phyloP scores from a whole-genome alignment of 495 filamentous ascomycete genomes.

The Darksidea phi region DNA sequence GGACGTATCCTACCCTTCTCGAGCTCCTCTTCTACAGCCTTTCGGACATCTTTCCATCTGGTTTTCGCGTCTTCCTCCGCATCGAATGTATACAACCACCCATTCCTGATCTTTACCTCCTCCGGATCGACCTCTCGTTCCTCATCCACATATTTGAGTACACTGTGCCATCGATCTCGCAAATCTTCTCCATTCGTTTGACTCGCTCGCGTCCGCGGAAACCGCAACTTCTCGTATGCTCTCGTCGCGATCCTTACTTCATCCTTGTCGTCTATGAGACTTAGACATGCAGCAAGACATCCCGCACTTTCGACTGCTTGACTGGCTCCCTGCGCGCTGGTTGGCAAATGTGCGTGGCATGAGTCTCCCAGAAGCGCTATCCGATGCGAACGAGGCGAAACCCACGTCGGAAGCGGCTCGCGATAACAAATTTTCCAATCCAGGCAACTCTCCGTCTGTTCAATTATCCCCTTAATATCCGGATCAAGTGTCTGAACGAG shows the following conservation, averaged over 20 bases:
- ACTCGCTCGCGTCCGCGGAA: slow-evolving; percentile 47
- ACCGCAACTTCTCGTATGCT: slow-evolving; percentile 55
- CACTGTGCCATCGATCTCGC: slow-evolving; percentile 55
- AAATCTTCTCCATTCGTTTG: slow-evolving; percentile 55
- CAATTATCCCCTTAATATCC: slow-evolving; percentile 55
- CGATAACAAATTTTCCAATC: slow-evolving; percentile 73
- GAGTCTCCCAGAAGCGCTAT: slow-evolving; percentile 43
- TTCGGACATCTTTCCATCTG: slow-evolving; percentile 47
- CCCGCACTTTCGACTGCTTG: slow-evolving; percentile 44
- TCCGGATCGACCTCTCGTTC: slow-evolving; percentile 54
- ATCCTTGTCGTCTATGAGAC: slow-evolving; percentile 44
- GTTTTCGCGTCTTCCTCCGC: slow-evolving; percentile 50
- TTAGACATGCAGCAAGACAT: slow-evolving; percentile 39
- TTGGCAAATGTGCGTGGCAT: slow-evolving; percentile 44
- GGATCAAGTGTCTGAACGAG: slow-evolving; percentile 64
- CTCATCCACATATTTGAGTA: slow-evolving; percentile 50
- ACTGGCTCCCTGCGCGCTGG: slow-evolving; percentile 41
- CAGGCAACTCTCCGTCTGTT: slow-evolving; percentile 58
- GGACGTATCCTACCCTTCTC: slow-evolving; percentile 45
- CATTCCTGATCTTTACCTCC: slow-evolving; percentile 52
- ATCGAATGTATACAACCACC: slow-evolving; percentile 54
- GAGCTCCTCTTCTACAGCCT: slow-evolving; percentile 46
- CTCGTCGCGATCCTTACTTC: slow-evolving; percentile 52
- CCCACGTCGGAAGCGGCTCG: slow-evolving; percentile 43
- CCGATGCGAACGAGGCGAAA: slow-evolving; percentile 38